These are phyloP conservation scores for Gynandropsis gynandra DNA, from an alignment of 345 rosid genomes.

Conservation along the genomic window DNA sequence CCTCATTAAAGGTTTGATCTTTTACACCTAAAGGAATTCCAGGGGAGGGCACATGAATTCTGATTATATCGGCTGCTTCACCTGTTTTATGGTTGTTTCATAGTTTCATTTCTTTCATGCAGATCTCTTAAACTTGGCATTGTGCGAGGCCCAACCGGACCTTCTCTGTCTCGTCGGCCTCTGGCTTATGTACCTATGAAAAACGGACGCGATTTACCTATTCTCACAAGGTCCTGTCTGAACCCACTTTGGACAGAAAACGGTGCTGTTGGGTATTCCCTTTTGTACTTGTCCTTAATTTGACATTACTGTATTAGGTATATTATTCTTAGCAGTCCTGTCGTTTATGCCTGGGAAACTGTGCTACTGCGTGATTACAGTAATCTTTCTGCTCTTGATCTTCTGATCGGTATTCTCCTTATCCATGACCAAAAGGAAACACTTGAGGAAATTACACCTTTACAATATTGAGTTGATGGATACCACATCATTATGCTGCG, in stretches of 20 bases:
- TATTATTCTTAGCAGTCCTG: too few relatives aligned
- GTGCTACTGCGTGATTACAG: neutral
- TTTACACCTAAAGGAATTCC: too few relatives aligned
- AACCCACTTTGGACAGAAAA: conserved; percentile 45
- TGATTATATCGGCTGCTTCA: too few relatives aligned
- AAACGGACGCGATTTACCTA: conserved; percentile 63
- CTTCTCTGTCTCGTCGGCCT: conserved; percentile 47
- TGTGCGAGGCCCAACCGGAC: conserved; percentile 48
- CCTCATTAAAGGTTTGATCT: too few relatives aligned
- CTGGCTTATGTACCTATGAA: conserved; percentile 50
- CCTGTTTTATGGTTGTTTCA: conserved; percentile 6
- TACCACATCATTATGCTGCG: conserved; percentile 43
- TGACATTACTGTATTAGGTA: too few relatives aligned
- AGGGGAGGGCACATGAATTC: too few relatives aligned
- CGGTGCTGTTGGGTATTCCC: conserved; percentile 51
- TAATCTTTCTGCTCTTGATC: neutral
- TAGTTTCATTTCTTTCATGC: conserved; percentile 12
- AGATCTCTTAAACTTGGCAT: conserved; percentile 84
- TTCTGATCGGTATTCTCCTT: conserved; percentile 17
- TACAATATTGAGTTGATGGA: conserved; percentile 59
- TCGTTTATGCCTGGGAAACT: neutral
- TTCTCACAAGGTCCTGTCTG: conserved; percentile 61
- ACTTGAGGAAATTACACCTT: conserved; percentile 73
- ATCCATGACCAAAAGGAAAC: conserved; percentile 34
- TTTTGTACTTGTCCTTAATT: neutral